Evolutionary conservation across 306 rosid genomes (phyloP).

Genomic region (Trifolium repens): DNA sequence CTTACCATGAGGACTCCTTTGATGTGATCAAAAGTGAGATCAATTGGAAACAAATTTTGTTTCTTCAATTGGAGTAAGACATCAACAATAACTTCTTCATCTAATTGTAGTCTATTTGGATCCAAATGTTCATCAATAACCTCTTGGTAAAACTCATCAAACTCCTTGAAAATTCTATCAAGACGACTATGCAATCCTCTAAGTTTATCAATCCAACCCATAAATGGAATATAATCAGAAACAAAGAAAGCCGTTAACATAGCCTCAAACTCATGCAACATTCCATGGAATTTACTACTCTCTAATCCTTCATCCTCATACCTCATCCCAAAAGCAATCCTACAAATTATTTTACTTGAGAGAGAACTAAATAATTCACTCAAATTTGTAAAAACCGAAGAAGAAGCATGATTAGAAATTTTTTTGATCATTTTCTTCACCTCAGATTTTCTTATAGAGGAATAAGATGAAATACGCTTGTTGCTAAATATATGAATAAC

Average conservation of each 20-base stretch:
- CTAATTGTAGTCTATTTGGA: background rate
- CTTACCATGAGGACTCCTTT: slow-evolving; percentile 40
- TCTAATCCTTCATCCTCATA: slow-evolving; percentile 20
- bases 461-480: slow-evolving; percentile 31
- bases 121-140: slow-evolving; percentile 41
- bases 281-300: slow-evolving; percentile 30
- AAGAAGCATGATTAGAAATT: slow-evolving; percentile 2
- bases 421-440: slow-evolving; percentile 12
- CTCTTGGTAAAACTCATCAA: slow-evolving; percentile 49
- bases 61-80: slow-evolving; percentile 39
- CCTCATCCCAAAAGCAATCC: slow-evolving; percentile 52
- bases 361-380: slow-evolving; percentile 29
- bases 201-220: slow-evolving; percentile 55
- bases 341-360: slow-evolving; percentile 36
- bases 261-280: slow-evolving; percentile 37
- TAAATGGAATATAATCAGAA: slow-evolving; percentile 45
- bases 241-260: slow-evolving; percentile 9
- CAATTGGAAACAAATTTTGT: background rate
- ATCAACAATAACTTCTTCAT: slow-evolving; percentile 33
- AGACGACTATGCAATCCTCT: slow-evolving; percentile 30
- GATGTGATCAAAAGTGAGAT: slow-evolving; percentile 36
- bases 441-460: slow-evolving; percentile 11
- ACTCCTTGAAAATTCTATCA: slow-evolving; percentile 30
- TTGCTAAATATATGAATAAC: slow-evolving; percentile 43
- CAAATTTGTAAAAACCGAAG: slow-evolving; percentile 15